Base-by-base conservation (phyloP, 2,329 filamentous ascomycete species). In the Sclerotinia glacialis region DNA sequence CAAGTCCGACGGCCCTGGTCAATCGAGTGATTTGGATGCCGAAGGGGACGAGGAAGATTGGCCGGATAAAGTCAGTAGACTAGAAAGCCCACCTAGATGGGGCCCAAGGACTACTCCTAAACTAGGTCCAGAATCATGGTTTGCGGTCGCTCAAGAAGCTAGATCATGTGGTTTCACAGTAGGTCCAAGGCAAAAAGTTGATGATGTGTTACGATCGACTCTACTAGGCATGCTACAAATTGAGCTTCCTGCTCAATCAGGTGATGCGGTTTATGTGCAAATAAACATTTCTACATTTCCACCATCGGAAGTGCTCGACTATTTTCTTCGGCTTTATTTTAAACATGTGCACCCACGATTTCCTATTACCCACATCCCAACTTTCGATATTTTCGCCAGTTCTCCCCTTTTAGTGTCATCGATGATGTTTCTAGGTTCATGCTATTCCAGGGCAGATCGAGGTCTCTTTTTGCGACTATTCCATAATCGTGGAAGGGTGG, bases 361-460 rank as follows among this genome's bases (percentile, higher is more conserved):
- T 65, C 70, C 72, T 8, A 67, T 74, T 18, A 58, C 74, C 14
- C 73, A 75, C 58, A 65, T 74, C 14, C 74, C 74, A 11, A 74
- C 74, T 11, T 74, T 75, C 37, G 67, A 74, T 52, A 68, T 74
- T 4, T 74, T 73, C 47, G 68, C 62, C 23, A 66, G 67, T 34
- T 68, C 71, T 50, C 72, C 72, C 44, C 61, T 74, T 3, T 65
- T 75, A 23, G 60, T 75, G 7, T 59, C 72, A 2, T 69, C 71
- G 3, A 75, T 75, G 73, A 74, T 74, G 72, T 73, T 75, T 53
- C 68, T 75, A 9, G 74, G 74, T 4, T 73, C 73, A 16, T 72
- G 71, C 59, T 72, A 75, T 67, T 74, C 74, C 1, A 67, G 64
- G 14, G 62, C 61, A 9, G 73, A 75, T 66, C 68, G 71, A 37